Percentiles rank a stretch among this genome's conserved stretches.
Evolutionary conservation across 2,329 filamentous ascomycete species (phyloP).

Genomic region (Sporothrix mexicana): DNA sequence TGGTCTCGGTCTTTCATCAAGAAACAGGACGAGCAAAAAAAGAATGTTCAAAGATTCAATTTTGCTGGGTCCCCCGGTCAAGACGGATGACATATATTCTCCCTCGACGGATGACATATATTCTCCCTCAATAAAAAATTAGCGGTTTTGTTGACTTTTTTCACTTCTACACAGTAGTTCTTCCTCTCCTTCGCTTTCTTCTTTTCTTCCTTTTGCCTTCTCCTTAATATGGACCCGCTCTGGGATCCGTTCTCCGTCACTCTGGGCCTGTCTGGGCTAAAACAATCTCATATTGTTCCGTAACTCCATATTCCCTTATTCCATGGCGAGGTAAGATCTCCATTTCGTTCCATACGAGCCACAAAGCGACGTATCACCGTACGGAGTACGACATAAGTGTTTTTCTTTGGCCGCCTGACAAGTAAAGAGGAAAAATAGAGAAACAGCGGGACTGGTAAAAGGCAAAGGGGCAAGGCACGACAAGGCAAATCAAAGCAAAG

Average conservation of each 20-base stretch:
- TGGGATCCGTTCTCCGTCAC: background rate
- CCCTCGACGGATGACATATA: background rate
- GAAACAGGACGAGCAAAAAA: background rate
- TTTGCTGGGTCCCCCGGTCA: background rate
- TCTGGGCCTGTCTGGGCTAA: background rate
- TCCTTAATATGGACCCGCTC: background rate
- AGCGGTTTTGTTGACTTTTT: conserved; percentile 1
- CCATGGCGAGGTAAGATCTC: conserved; percentile 6
- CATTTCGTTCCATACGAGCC: conserved; percentile 18
- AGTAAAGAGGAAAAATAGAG: background rate
- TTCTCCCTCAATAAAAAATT: background rate
- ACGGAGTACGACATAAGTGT: background rate
- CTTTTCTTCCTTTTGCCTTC: background rate
- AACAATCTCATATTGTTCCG: background rate
- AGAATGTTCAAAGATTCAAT: background rate
- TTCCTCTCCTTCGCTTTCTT: background rate
- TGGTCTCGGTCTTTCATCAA: background rate
- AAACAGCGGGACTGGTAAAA: background rate
- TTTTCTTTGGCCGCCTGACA: background rate
- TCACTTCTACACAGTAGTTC: background rate
- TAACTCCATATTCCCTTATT: background rate
- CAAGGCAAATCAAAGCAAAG: background rate
- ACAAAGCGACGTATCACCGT: background rate
- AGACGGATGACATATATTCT: background rate
- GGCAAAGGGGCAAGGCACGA: background rate